These are phyloP conservation scores for Ormosia semicastrata DNA, from an alignment of 306 rosid species.

Conservation along the genomic window DNA sequence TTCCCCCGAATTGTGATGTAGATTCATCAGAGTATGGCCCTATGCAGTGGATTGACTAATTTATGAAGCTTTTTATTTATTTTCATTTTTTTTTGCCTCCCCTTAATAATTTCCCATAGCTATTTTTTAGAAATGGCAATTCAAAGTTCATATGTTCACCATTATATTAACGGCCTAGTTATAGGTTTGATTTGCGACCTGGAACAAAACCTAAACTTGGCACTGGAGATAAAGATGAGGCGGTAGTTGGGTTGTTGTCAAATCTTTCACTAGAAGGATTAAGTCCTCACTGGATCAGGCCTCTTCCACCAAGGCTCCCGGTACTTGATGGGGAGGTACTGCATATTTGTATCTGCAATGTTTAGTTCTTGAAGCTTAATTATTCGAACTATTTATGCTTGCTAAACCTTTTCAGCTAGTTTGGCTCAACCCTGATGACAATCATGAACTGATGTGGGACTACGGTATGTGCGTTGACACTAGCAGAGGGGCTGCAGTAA, in stretches of 20 bases:
- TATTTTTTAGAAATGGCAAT: slow-evolving; percentile 15
- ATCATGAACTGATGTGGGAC: slow-evolving; percentile 94
- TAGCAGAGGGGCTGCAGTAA: slow-evolving; percentile 92
- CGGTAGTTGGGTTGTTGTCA: slow-evolving; percentile 69
- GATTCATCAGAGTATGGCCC: slow-evolving; percentile 74
- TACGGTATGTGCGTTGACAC: slow-evolving; percentile 92
- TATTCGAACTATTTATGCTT: slow-evolving; percentile 35
- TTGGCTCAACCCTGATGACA: slow-evolving; percentile 90
- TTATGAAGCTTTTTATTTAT: slow-evolving; percentile 2
- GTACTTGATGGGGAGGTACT: slow-evolving; percentile 83
- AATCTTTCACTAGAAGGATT: slow-evolving; percentile 73
- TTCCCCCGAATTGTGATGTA: slow-evolving; percentile 65
- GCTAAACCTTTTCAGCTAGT: slow-evolving; percentile 70
- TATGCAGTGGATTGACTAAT: slow-evolving; percentile 10
- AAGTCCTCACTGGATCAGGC: slow-evolving; percentile 89
- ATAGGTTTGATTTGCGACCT: slow-evolving; percentile 76
- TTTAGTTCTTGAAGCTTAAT: slow-evolving; percentile 25
- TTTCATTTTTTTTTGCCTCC: background rate
- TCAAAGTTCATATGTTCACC: background rate
- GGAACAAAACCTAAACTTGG: slow-evolving; percentile 79
- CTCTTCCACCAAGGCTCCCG: slow-evolving; percentile 92
- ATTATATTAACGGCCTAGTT: slow-evolving; percentile 32
- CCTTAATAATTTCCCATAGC: background rate
- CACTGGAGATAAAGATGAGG: slow-evolving; percentile 84
- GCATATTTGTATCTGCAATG: background rate